Conservation (phyloP, 768 basidiomycete species). For the Infundibulicybe gibba region DNA sequence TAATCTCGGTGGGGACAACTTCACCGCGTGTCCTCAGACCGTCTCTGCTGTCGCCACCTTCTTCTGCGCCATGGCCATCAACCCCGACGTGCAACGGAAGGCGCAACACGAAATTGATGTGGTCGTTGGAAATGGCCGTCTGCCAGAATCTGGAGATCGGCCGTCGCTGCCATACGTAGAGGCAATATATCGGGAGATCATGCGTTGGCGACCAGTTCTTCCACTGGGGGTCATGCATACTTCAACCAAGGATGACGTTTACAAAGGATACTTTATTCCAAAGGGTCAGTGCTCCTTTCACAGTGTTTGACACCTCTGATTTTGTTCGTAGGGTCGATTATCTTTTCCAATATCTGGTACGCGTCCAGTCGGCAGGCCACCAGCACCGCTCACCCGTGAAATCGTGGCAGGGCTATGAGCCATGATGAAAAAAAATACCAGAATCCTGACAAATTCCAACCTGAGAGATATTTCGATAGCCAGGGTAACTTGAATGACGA, state of each 20-base stretch:
- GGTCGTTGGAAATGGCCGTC: slow-evolving; percentile 29
- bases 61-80: slow-evolving; percentile 16
- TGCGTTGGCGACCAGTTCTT: slow-evolving; percentile 32
- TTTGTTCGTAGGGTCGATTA: slow-evolving; percentile 4
- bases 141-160: slow-evolving; percentile 34
- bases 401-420: background rate
- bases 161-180: slow-evolving; percentile 32
- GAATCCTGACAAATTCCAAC: background rate
- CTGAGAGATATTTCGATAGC: background rate
- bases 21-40: background rate
- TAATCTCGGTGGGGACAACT: background rate
- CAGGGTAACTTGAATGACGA: background rate
- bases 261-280: slow-evolving; percentile 15
- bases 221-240: slow-evolving; percentile 21
- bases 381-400: background rate
- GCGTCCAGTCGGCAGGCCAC: background rate
- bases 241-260: slow-evolving; percentile 11
- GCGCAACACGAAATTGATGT: slow-evolving; percentile 37
- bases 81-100: slow-evolving; percentile 14
- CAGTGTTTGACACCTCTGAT: background rate
- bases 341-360: slow-evolving; percentile 8
- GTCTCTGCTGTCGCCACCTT: slow-evolving; percentile 10
- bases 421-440: background rate
- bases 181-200: slow-evolving; percentile 33
- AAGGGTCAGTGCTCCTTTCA: slow-evolving; percentile 10